phyloP scores from a whole-genome alignment of 1,139 yeast genomes.

The Entelexis paramagnoliae region DNA sequence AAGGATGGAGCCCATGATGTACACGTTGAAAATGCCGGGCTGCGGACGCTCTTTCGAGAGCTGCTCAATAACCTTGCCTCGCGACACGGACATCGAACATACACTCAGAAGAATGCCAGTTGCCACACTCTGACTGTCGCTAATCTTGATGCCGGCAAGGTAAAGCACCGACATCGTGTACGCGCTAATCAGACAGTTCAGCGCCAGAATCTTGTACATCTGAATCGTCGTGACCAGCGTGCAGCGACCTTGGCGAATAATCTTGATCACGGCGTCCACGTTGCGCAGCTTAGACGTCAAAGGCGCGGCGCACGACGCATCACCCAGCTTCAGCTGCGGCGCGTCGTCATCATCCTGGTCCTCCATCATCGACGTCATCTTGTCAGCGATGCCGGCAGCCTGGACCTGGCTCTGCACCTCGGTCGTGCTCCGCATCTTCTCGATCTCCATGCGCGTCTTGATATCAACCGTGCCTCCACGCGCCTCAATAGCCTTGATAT shows the following conservation, averaged over 20 bases:
- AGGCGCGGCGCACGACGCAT: constrained; percentile 99
- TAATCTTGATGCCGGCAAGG: constrained; percentile 95
- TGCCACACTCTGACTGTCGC: constrained; percentile 93
- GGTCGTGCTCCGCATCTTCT: constrained; percentile 27
- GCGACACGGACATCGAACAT: constrained; percentile 89
- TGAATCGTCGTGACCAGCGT: constrained; percentile 95
- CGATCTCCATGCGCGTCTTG: constrained; percentile 52
- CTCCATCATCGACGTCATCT: constrained; percentile 46
- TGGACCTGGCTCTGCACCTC: constrained; percentile 28
- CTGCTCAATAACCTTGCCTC: constrained; percentile 84
- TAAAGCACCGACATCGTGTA: constrained; percentile 88
- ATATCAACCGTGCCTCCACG: constrained; percentile 53
- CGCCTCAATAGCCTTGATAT: constrained; percentile 72
- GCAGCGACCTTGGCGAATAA: constrained; percentile 97
- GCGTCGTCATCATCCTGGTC: constrained; percentile 72
- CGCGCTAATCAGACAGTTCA: constrained; percentile 94
- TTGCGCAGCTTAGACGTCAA: constrained; percentile 89
- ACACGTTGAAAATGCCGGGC: constrained; percentile 88
- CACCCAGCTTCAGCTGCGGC: constrained; percentile 90
- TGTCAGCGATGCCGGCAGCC: constrained; percentile 59
- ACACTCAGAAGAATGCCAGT: constrained; percentile 85
- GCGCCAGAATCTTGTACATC: constrained; percentile 95
- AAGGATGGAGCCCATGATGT: constrained; percentile 93
- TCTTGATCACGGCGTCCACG: constrained; percentile 86
- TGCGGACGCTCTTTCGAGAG: constrained; percentile 93